Conservation (phyloP, 2,329 filamentous ascomycete genomes). For the Ramichloridium luteum region DNA sequence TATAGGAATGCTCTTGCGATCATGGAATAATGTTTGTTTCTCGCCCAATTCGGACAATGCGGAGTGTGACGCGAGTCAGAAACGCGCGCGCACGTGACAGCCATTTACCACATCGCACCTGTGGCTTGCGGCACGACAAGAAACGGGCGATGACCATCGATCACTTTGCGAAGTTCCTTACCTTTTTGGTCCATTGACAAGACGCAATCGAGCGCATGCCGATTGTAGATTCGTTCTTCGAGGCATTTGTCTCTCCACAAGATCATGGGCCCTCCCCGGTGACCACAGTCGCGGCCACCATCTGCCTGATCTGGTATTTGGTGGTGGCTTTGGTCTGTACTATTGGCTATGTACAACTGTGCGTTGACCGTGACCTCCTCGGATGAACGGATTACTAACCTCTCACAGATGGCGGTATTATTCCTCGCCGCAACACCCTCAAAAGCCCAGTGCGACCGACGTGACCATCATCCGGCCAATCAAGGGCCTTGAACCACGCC, state of each 20-base stretch:
- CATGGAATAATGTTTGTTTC: slow-evolving; percentile 2
- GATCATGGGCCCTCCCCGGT: slow-evolving; percentile 13
- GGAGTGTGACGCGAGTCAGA: background rate
- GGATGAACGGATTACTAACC: slow-evolving; percentile 4
- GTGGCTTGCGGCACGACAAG: slow-evolving; percentile 2
- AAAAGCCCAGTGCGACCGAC: slow-evolving; percentile 17
- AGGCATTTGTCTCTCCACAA: slow-evolving; percentile 10
- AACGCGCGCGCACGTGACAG: slow-evolving; percentile 1
- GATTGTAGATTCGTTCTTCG: slow-evolving; percentile 11
- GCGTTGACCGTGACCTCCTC: slow-evolving; percentile 16
- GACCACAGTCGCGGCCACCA: slow-evolving; percentile 15
- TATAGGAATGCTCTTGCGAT: background rate
- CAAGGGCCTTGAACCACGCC: slow-evolving; percentile 77
- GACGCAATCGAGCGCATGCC: slow-evolving; percentile 17
- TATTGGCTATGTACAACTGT: slow-evolving; percentile 50
- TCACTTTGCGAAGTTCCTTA: slow-evolving; percentile 1
- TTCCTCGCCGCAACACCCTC: slow-evolving; percentile 28
- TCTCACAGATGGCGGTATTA: slow-evolving; percentile 43
- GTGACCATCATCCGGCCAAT: slow-evolving; percentile 87
- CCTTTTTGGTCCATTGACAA: slow-evolving; percentile 1
- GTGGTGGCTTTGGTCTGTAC: slow-evolving; percentile 44
- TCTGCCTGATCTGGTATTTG: slow-evolving; percentile 26
- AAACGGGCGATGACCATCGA: too few species aligned
- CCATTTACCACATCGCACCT: slow-evolving; percentile 1
- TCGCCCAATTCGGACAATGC: slow-evolving; percentile 2